Percentiles rank a stretch among this genome's conserved stretches.
Conservation (phyloP, 129 eudicot genomes). For the Flaveria brownii region DNA sequence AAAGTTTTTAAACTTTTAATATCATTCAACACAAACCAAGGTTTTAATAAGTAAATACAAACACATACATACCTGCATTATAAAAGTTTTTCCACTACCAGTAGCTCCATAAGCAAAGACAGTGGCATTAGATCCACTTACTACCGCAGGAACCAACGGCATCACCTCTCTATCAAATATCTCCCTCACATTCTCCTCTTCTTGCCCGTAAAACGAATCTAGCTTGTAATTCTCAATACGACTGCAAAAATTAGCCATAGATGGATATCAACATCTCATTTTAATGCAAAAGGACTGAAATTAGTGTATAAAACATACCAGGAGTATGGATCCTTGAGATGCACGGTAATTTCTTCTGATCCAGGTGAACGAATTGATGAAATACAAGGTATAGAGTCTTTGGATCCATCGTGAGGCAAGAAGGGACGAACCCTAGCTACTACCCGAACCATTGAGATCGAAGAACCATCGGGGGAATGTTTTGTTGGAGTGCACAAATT, state of each 20-base stretch:
- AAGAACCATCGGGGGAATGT: constrained; percentile 25
- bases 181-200: constrained; percentile 56
- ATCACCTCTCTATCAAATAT: constrained; percentile 76
- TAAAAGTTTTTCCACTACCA: constrained; percentile 92
- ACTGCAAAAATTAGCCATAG: constrained; percentile 34
- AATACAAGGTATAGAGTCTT: constrained; percentile 43
- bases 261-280: neutral
- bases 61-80: constrained; percentile 75
- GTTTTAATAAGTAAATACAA: too few species aligned
- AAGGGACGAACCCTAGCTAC: constrained; percentile 72
- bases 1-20: constrained; percentile 45
- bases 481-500: constrained; percentile 30
- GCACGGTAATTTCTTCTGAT: constrained; percentile 53
- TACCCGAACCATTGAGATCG: constrained; percentile 68
- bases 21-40: too few species aligned
- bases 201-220: constrained; percentile 71
- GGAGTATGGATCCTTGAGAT: constrained; percentile 74
- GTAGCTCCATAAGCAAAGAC: constrained; percentile 97
- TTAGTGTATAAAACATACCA: constrained; percentile 39
- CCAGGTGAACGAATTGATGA: constrained; percentile 44
- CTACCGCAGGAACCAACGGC: constrained; percentile 70
- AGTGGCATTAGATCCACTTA: constrained; percentile 75
- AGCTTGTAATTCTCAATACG: constrained; percentile 77
- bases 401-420: constrained; percentile 47
- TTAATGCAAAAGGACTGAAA: neutral